Evolutionary conservation across 106 monocot species (phyloP), one percentile per base, ranked within the genome.

Genomic region (Allium cepa): DNA sequence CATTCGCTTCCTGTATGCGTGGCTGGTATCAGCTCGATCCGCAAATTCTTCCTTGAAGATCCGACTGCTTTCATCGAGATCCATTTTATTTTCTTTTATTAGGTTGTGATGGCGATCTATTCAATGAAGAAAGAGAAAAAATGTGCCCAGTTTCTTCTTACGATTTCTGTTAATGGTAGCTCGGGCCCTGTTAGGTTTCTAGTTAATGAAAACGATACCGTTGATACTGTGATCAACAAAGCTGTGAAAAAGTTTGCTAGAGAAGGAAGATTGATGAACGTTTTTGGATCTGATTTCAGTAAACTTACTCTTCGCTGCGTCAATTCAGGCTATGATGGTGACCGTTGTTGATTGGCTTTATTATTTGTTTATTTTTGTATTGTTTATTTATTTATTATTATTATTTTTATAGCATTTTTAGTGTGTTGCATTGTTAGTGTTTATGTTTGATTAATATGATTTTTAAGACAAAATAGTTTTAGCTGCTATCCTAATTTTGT

Each of bases 171-270:
- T 12, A 62, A 75, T 9, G 83, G 88, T 12, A 86, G 88, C 70
- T 73, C 80, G 7, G 93, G 93, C 8, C 85, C 85, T 65, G 66
- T 93, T 22, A 69, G 93, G 9, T 93, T 88, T 75, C 68, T 88
- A 9, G 81, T 81, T 8, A 53, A 64, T 71, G 93, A 84, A 62
- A 80, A 74, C 12, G 93, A 93, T 28, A 59, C 62, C 50, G 93
- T 82, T 22, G 73, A 80, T 14, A 28, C 62, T 10, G 87, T 94
- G 50, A 79, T 94, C 46, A 60, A 65, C 5, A 80, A 61, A 3
- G 84, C 82, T 46, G 74, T 90, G 50, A 71, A 71, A 48, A 70
- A 62, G 11, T 90, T 90, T 53, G 81, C 90, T n/a, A 67, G 80
- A 10, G 82, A 94, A 72, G 87, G 90, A 11, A 68, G 94, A 9